Evolutionary conservation across 2,329 filamentous ascomycete species (phyloP), one percentile per base, ranked within the genome.

Genomic region (Teratosphaeria gauchensis): DNA sequence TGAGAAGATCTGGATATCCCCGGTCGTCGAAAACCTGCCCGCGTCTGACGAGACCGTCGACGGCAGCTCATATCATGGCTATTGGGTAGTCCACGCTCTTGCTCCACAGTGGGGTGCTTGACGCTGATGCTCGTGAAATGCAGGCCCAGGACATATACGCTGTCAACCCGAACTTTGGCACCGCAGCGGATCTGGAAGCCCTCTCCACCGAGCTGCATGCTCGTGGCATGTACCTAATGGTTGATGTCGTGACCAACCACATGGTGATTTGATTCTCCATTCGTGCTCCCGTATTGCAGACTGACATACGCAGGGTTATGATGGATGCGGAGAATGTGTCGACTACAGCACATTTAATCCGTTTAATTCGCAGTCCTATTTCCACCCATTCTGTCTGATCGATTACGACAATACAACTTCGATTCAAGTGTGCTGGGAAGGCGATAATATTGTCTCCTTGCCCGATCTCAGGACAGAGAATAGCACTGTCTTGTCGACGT

Each of bases 391-490:
- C 46, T 56, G 54, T 38, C 16, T 16, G n/a, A 76, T 82, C 56
- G 70, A 87, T 69, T 86, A 84, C 73, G 68, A 72, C 54, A 72
- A 84, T 67, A 58, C 66, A 33, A 66, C 62, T 21, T 67, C 64
- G 9, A 65, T 72, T 30, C 64, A 12, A 52, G 11, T n/a, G 46
- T 86, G 84, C 73, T 82, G 80, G 79, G 71, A 79, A 8, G 78
- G 78, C 21, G 77, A 79, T 58, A 74, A 75, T 38, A 77, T 74
- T 6, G 77, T 82, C 14, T 75, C 77, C 14, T 0, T 88, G 0
- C 83, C 84, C 0, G 85, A 88, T 62, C 67, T 88, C 12, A 73
- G 82, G 55, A 87, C 85, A 0, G 76, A 80, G 46, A 73, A 77
- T 31, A 54, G 72, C 0, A 69, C 68, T 1, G 79, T 87, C 12